Conservation (phyloP, 1,284 basidiomycete genomes). For the Cutaneotrichosporon curvatum region DNA sequence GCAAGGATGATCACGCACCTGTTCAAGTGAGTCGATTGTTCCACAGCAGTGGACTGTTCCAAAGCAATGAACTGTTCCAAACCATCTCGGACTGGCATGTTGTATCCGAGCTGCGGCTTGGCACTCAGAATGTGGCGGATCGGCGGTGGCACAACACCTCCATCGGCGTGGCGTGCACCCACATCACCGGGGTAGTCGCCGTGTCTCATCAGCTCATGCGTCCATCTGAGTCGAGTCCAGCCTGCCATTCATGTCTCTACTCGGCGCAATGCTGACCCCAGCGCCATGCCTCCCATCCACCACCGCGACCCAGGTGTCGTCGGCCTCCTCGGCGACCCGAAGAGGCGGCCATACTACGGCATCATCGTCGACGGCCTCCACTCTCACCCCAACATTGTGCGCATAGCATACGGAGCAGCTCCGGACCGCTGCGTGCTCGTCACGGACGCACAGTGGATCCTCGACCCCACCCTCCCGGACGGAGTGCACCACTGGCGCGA, state of each 20-base stretch:
- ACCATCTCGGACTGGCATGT: too few species aligned
- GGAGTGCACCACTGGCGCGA: constrained; percentile 76
- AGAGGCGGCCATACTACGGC: constrained; percentile 72
- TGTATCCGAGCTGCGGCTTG: too few species aligned
- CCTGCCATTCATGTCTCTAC: too few species aligned
- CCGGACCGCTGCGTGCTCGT: constrained; percentile 79
- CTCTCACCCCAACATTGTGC: constrained; percentile 79
- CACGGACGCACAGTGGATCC: constrained; percentile 80
- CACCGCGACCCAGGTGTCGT: constrained; percentile 56
- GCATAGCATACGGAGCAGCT: constrained; percentile 73
- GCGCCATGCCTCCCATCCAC: constrained; percentile 36
- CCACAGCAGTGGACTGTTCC: too few species aligned
- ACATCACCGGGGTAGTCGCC: too few species aligned
- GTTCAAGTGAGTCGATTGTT: constrained; percentile 60
- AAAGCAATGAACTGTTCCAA: too few species aligned
- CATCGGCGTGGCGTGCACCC: too few species aligned
- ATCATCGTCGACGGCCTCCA: constrained; percentile 87
- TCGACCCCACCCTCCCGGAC: constrained; percentile 75
- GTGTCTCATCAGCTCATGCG: too few species aligned
- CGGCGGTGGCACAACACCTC: too few species aligned
- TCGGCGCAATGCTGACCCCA: constrained; percentile 5
- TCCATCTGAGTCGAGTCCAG: too few species aligned
- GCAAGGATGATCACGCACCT: constrained; percentile 81
- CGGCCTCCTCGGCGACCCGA: constrained; percentile 74
- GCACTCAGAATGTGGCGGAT: too few species aligned